Conservation (phyloP, 2,329 filamentous ascomycete genomes). For the Hymenoscyphus fraxineus region DNA sequence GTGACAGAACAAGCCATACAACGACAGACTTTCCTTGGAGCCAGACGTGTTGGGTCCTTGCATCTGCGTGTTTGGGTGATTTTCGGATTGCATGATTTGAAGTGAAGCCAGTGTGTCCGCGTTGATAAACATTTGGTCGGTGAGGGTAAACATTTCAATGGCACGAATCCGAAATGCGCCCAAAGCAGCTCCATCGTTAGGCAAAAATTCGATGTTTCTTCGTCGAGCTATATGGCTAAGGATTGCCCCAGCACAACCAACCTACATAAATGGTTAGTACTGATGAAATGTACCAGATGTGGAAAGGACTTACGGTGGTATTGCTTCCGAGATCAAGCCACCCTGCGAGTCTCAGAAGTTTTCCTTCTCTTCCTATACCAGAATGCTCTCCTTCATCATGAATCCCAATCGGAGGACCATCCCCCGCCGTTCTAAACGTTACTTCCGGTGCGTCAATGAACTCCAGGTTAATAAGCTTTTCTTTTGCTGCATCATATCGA, state of each 20-base stretch:
- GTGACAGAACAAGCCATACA: slow-evolving; percentile 78
- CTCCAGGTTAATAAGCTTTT: slow-evolving; percentile 59
- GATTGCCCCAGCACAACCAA: slow-evolving; percentile 85
- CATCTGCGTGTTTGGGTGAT: slow-evolving; percentile 76
- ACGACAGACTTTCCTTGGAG: slow-evolving; percentile 75
- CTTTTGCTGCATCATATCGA: slow-evolving; percentile 60
- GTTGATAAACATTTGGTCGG: slow-evolving; percentile 70
- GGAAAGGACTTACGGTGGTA: slow-evolving; percentile 52
- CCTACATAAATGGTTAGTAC: slow-evolving; percentile 24
- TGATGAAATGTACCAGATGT: background rate
- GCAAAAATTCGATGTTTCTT: slow-evolving; percentile 58
- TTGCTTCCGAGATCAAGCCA: slow-evolving; percentile 70
- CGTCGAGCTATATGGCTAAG: slow-evolving; percentile 73
- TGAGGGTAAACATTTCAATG: slow-evolving; percentile 72
- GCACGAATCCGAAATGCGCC: slow-evolving; percentile 56
- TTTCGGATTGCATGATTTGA: slow-evolving; percentile 79
- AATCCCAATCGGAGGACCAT: slow-evolving; percentile 33
- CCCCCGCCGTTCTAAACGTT: slow-evolving; percentile 60
- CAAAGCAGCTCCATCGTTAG: slow-evolving; percentile 53
- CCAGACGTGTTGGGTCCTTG: slow-evolving; percentile 63
- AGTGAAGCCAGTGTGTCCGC: slow-evolving; percentile 75
- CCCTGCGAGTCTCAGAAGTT: slow-evolving; percentile 64
- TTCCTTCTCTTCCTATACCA: slow-evolving; percentile 55
- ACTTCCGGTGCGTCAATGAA: slow-evolving; percentile 44
- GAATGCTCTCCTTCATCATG: slow-evolving; percentile 37